Base-by-base conservation (phyloP, 2,329 filamentous ascomycete genomes). In the Fusarium sp. region DNA sequence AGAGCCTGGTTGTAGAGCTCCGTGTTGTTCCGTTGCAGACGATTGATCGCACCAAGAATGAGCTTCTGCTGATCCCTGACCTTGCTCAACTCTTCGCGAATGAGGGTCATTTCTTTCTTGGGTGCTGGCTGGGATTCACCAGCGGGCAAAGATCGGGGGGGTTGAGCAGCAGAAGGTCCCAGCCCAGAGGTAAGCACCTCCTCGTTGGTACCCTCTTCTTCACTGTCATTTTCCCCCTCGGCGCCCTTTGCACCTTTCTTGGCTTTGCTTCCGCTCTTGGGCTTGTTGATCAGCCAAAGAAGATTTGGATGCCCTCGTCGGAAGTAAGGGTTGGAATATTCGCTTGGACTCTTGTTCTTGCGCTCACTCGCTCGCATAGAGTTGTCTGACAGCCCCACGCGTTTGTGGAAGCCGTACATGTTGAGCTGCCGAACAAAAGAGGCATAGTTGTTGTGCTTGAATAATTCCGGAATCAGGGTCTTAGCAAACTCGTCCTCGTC, bases 401-500 rank as follows among this genome's bases (percentile, higher is more conserved):
- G 91, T 83, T 99, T 99, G 84, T 99, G 96, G 75, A 99, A 99
- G 66, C 97, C 94, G 79, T 97, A 97, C 85, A 97, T 97, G 80
- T 97, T 97, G 67, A 97, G 85, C 78, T 97, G 94, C 36, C 94
- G 91, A 57, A 97, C 94, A 77, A 97, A 97, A 70, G 94, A 97
- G 46, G 94, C 94, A 80, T 97, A 97, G 79, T 97, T 97, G 85
- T 95, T 97, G 82, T 99, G 96, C 80, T 99, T 99, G 86, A 99
- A 99, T 67, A 98, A 90, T 79, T 98, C 97, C 1, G 96, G 96
- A 26, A 99, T 92, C 72, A 99, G 91, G 37, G 92, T 93, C 81
- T 97, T 98, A 20, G 96, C 97, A 77, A 99, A 99, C 81, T 97
- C 95, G 76, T 99, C 96, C 80, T 99, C 96, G 75, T 99, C 95